Base-by-base conservation (phyloP, 2,329 filamentous ascomycete genomes). In the Ceratocystis colombiana region DNA sequence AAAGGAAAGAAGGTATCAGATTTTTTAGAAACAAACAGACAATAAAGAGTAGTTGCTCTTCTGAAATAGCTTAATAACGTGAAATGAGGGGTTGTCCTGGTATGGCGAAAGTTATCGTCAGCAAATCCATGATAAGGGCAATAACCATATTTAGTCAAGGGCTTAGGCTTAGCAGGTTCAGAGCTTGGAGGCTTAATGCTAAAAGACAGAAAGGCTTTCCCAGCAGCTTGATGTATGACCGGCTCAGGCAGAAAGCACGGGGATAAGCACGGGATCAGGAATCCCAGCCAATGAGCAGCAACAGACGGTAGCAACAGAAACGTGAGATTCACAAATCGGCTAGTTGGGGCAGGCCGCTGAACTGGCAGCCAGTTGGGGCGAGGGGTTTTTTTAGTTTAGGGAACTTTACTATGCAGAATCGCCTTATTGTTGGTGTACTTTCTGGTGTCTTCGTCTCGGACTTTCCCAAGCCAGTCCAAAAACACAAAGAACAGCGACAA, bases 121-220 rank as follows among this genome's bases (percentile, higher is more conserved):
- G 55, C 55, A 59, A 37, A n/a, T 59, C 28, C 25, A 25, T 59
- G 64, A 59, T 55, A 65, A 65, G 64, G 37, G 44, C 44, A 44
- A 44, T 20, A 8, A 20, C 63, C 20, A 59, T 17, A 37, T 37
- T 41, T 41, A 12, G 37, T 10, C 37, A 41, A 41, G 37, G 37
- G 37, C 12, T 41, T 41, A 15, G 37, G 37, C 37, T 41, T 41
- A 15, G 12, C 12, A 41, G 37, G 37, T 12, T 41, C 37, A 15
- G 12, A 41, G 4, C 37, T 12, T 41, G 10, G 37, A 41, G 37
- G 37, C 37, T 41, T 41, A 15, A 41, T 41, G 4, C 10, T 10
- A 41, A 15, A 41, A 41, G 37, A 41, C 37, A 15, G 10, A 41
- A 41, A 41, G 37, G 37, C 37, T 41, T 41, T 41, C 4, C 10